phyloP scores from a whole-genome alignment of 257 asterid species.

The Solanum paucissectum region DNA sequence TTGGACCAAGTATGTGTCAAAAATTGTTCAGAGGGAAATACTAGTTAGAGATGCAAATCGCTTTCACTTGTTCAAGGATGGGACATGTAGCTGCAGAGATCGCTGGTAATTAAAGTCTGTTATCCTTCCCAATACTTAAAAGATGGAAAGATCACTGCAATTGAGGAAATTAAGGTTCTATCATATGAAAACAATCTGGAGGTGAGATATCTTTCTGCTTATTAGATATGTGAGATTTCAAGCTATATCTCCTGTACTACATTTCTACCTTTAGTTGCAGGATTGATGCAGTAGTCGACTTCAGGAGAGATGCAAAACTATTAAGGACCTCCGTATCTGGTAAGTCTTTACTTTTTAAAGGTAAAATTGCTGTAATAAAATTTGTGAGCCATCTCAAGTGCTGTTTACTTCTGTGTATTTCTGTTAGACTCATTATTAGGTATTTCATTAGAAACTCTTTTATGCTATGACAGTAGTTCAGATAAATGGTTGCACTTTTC shows the following conservation, averaged over 20 bases:
- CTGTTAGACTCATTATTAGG: neutral
- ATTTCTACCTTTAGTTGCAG: neutral
- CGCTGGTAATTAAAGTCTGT: constrained; percentile 24
- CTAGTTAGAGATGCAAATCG: constrained; percentile 51
- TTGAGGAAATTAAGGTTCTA: neutral
- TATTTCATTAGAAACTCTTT: neutral
- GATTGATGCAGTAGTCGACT: neutral
- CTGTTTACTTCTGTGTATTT: neutral
- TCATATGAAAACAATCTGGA: neutral
- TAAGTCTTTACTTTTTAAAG: neutral
- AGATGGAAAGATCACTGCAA: neutral
- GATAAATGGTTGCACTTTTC: neutral
- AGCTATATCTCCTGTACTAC: neutral
- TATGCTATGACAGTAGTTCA: neutral
- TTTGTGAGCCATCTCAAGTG: neutral
- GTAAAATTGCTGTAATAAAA: neutral
- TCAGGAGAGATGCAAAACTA: neutral
- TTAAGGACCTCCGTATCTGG: neutral
- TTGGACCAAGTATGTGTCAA: constrained; percentile 43
- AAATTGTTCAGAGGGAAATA: constrained; percentile 40
- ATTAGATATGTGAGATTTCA: neutral
- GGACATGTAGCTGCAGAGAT: constrained; percentile 51
- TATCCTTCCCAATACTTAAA: neutral
- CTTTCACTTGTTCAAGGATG: constrained; percentile 54
- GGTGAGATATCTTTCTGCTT: neutral